A percentile compares a stretch with the other conserved stretches of the same genome.
phyloP scores from a whole-genome alignment of 2,329 filamentous ascomycete species.

The Colletotrichum falcatum region DNA sequence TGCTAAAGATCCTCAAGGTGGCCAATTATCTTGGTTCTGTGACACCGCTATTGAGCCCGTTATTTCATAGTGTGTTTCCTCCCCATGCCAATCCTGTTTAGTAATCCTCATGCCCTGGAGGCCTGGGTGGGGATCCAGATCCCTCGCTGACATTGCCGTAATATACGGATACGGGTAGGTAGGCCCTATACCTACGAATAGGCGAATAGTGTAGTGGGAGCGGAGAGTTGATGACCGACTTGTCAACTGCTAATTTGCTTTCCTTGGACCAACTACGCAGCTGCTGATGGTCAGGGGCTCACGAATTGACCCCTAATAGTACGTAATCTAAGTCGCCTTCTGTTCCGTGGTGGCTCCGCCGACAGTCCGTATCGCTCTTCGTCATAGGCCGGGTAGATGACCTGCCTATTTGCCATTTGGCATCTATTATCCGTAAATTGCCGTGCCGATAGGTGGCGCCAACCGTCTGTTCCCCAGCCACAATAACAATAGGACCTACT shows the following conservation, averaged over 20 bases:
- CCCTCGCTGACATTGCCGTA: neutral
- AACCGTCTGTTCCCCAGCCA: neutral
- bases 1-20: neutral
- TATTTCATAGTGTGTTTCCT: conserved; percentile 4
- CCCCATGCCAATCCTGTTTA: conserved; percentile 20
- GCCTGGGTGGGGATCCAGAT: neutral
- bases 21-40: neutral
- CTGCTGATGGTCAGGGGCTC: neutral
- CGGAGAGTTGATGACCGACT: neutral
- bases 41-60: neutral
- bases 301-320: neutral
- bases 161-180: no score
- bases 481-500: no score
- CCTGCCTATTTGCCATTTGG: conserved; percentile 1
- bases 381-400: neutral
- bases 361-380: neutral
- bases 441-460: neutral
- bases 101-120: conserved; percentile 20
- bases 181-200: no score
- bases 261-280: neutral
- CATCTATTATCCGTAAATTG: no score
- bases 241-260: neutral
- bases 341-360: neutral
- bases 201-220: neutral
- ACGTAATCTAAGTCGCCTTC: neutral